Base-by-base conservation (phyloP, 2,329 filamentous ascomycete species). In the Claviceps paspali region DNA sequence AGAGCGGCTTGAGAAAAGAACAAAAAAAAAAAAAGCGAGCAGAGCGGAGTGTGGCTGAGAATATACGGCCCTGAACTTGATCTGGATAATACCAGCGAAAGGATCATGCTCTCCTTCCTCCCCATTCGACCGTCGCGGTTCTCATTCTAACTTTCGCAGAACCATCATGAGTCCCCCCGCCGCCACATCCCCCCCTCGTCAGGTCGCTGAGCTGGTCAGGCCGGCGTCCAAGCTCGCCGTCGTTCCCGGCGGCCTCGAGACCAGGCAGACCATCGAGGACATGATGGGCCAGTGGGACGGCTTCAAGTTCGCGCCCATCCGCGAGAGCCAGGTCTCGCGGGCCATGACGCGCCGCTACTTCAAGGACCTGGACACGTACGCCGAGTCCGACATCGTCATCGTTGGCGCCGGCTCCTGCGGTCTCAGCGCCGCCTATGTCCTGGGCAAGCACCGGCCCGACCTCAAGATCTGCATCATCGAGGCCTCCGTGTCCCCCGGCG, bases 71-170 rank as follows among this genome's bases (percentile, higher is more conserved):
- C 68, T 65, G 48, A 85, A 88, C 82, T 88, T 88, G 83, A 88
- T 87, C 82, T 84, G 82, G 84, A 87, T 88, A 88, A 91, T 91
- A 84, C 84, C 82, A 86, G 86, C 86, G 86, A 86, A 91, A 93
- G 86, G 81, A 93, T 91, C 85, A 92, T 93, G 84, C 83, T 73
- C 65, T 65, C 62, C 83, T 73, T 65, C 65, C 83, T 73, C 65
- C 65, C 62, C 63, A 57, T 51, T 55, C 56, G 48, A 51, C 52
- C 49, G 21, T 38, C 11, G 22, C 15, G 30, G 34, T 23, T 21
- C 29, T 32, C 43, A 36, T 44, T 43, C 54, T 59, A 56, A 59
- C 53, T 43, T 42, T 44, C 37, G 38, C 34, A 49, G 41, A 41
- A 52, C 50, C 59, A 75, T 53, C 50, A 92, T 92, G 85, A 77